Percentiles rank a stretch among this genome's conserved stretches.
Conservation (phyloP, 176 grass and related monocot genomes). For the Paspalum notatum region DNA sequence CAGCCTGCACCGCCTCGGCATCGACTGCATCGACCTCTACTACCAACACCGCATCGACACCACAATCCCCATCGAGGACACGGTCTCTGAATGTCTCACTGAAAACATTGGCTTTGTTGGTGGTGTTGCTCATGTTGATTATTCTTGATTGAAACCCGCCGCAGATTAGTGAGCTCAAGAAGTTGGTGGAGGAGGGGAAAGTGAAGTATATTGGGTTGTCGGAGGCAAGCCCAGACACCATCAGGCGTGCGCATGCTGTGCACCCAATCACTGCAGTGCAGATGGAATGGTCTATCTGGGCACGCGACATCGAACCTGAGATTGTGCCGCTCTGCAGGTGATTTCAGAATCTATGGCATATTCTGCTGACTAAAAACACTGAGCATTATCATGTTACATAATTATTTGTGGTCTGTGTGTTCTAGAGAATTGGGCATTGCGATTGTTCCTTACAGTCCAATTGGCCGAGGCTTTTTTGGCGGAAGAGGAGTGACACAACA, state of each 20-base stretch:
- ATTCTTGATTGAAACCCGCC: not conserved
- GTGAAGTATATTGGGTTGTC: not conserved
- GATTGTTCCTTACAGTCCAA: conserved; percentile 83
- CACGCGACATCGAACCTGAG: conserved; percentile 76
- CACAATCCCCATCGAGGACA: conserved; percentile 72
- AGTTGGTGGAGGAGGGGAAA: not conserved
- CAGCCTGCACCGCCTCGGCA: conserved; percentile 60
- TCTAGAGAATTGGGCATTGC: conserved; percentile 75
- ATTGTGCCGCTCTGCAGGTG: conserved; percentile 88
- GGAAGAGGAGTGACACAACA: conserved; percentile 61
- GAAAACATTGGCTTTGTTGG: not conserved
- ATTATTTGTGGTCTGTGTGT: conserved; percentile 17
- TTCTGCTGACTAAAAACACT: too few species aligned
- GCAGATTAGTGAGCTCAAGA: conserved; percentile 72
- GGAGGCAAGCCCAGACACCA: conserved; percentile 65
- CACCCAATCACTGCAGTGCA: conserved; percentile 74
- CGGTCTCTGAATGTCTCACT: not conserved
- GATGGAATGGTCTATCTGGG: conserved; percentile 94
- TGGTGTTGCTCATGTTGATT: not conserved
- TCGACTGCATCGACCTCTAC: conserved; percentile 74
- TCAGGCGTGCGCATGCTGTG: conserved; percentile 69
- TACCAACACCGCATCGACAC: conserved; percentile 73
- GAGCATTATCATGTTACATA: not conserved
- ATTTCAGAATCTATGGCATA: not conserved
- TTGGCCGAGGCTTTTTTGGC: conserved; percentile 69